phyloP scores from a whole-genome alignment of 371 early-diverging fungal genomes.

The Mucor mucedo region DNA sequence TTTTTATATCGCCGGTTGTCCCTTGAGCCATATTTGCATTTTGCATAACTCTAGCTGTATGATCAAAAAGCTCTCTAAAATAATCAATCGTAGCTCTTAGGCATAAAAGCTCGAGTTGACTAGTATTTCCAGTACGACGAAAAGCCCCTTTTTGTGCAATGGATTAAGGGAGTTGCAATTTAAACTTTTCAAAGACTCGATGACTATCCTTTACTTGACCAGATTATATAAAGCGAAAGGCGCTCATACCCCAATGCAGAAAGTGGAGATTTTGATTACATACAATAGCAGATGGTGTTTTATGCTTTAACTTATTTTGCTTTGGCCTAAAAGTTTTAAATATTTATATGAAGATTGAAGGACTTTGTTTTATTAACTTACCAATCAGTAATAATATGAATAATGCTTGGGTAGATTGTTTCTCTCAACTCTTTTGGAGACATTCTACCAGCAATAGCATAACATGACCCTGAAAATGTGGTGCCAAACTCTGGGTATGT shows the following conservation, averaged over 20 bases:
- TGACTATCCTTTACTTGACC: not conserved
- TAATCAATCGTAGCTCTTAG: constrained; percentile 19
- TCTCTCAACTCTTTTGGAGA: not conserved
- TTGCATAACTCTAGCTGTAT: constrained; percentile 3
- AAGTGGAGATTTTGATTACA: constrained; percentile 6
- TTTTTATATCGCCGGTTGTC: not conserved
- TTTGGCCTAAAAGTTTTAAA: not conserved
- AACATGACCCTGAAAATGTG: constrained; percentile 22
- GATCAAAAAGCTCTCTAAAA: constrained; percentile 13
- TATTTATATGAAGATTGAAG: not conserved
- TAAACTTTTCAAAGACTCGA: constrained; percentile 9
- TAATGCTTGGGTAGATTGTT: not conserved
- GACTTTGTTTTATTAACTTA: not conserved
- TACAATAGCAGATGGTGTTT: constrained; percentile 12
- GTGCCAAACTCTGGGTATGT: constrained; percentile 16
- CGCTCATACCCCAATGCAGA: constrained; percentile 11
- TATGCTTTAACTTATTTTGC: not conserved
- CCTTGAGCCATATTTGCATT: not conserved
- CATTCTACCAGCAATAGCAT: not conserved
- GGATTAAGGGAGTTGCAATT: constrained; percentile 8
- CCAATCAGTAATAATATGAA: not conserved
- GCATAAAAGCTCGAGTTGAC: constrained; percentile 1
- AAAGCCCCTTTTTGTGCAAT: constrained; percentile 11
- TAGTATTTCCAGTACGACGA: not conserved
- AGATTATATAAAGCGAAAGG: not conserved